A percentile compares a stretch with the other conserved stretches of the same genome.
Conservation (phyloP, 2,329 filamentous ascomycete genomes). For the Phyllosticta citriasiana region DNA sequence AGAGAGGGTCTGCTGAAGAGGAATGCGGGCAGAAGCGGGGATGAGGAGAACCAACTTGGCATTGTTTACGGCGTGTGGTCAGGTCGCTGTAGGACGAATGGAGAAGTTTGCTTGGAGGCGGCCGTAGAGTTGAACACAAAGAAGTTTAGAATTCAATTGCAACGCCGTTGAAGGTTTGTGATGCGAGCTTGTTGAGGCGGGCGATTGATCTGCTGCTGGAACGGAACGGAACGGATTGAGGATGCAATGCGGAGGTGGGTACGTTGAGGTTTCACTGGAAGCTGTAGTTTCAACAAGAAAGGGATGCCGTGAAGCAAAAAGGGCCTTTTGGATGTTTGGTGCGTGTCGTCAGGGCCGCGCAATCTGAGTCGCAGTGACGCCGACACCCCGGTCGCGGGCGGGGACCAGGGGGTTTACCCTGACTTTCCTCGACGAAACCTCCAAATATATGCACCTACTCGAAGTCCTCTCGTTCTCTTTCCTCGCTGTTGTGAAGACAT, state of each 20-base stretch:
- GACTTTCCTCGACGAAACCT: conserved; percentile 15
- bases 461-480: neutral
- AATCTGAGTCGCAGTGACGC: neutral
- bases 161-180: no score
- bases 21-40: neutral
- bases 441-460: neutral
- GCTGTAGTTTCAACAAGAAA: neutral
- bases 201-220: neutral
- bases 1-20: neutral
- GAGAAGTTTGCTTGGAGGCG: neutral
- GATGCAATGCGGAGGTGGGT: neutral
- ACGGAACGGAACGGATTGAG: neutral
- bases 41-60: neutral
- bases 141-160: neutral
- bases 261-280: neutral
- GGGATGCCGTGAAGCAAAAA: neutral
- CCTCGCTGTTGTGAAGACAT: neutral
- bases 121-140: neutral
- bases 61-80: neutral
- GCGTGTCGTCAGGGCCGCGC: neutral
- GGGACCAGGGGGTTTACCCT: neutral
- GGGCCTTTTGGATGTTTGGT: neutral
- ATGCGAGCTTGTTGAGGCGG: neutral
- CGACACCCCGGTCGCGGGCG: no score
- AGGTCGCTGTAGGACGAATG: neutral